Conservation (phyloP, 2,329 filamentous ascomycete genomes). For the Fusarium sp. region DNA sequence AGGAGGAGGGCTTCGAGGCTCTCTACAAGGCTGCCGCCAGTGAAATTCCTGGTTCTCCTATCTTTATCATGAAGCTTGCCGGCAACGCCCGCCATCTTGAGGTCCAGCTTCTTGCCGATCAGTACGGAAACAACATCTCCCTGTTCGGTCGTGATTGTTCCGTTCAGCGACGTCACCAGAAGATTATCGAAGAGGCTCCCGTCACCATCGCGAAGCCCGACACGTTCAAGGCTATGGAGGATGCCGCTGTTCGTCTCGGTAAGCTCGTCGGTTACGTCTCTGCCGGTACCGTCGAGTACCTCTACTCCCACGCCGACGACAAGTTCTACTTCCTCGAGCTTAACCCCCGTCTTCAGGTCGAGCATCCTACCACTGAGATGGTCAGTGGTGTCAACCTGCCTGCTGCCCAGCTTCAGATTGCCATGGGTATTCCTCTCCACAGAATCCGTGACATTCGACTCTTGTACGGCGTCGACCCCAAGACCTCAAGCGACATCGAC, state of each 20-base stretch:
- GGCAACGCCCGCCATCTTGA: slow-evolving; percentile 97
- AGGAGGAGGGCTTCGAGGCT: slow-evolving; percentile 83
- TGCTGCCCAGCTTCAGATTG: slow-evolving; percentile 96
- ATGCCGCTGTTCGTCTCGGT: slow-evolving; percentile 92
- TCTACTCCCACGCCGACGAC: slow-evolving; percentile 97
- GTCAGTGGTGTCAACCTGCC: slow-evolving; percentile 97
- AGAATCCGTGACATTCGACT: slow-evolving; percentile 95
- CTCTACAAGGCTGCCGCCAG: slow-evolving; percentile 96
- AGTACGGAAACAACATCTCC: slow-evolving; percentile 99
- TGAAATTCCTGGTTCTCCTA: slow-evolving; percentile 97
- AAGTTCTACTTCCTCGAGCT: slow-evolving; percentile 99
- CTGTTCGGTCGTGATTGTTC: slow-evolving; percentile 99
- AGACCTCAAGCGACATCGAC: slow-evolving; percentile 87
- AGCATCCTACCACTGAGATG: slow-evolving; percentile 99
- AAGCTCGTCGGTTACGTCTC: slow-evolving; percentile 97
- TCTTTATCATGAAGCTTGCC: slow-evolving; percentile 99
- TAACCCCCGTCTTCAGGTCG: slow-evolving; percentile 98
- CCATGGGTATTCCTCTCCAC: slow-evolving; percentile 97
- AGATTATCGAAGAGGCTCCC: slow-evolving; percentile 99
- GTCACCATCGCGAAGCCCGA: slow-evolving; percentile 91
- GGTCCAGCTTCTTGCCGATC: slow-evolving; percentile 95
- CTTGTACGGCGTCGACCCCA: slow-evolving; percentile 94
- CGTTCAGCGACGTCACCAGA: slow-evolving; percentile 97
- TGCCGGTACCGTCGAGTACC: slow-evolving; percentile 97
- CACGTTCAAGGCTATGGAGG: slow-evolving; percentile 97